phyloP scores from a whole-genome alignment of 1,284 basidiomycete species.

The Neotropicomus parvogracilis region DNA sequence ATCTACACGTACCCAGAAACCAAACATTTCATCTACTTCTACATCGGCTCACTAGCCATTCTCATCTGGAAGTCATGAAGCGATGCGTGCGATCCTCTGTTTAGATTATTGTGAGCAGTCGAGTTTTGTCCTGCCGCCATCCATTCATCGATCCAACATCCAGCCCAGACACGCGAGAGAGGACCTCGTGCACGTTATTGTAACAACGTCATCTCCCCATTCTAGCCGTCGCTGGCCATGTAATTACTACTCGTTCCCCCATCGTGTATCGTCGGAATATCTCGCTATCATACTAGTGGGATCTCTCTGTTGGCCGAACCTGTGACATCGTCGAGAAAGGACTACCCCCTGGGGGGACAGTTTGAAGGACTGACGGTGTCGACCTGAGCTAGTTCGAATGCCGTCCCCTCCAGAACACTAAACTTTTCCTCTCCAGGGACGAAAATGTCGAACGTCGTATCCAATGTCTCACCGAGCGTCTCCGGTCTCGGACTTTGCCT shows the following conservation, averaged over 20 bases:
- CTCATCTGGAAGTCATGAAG: conserved; percentile 91
- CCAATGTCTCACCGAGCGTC: too few species aligned
- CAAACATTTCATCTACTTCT: conserved; percentile 97
- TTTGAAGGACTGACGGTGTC: too few species aligned
- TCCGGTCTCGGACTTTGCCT: too few species aligned
- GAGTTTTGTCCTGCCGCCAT: not conserved
- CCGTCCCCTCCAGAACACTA: too few species aligned
- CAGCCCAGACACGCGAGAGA: conserved; percentile 19
- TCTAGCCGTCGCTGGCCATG: conserved; percentile 17
- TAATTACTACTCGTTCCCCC: conserved; percentile 21
- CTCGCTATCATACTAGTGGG: conserved; percentile 8
- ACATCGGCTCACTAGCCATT: conserved; percentile 84
- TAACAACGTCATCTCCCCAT: conserved; percentile 20
- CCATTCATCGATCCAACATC: conserved; percentile 1
- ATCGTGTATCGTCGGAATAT: conserved; percentile 21
- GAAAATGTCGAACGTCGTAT: too few species aligned
- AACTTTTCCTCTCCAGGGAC: too few species aligned
- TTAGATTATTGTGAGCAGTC: conserved; percentile 29
- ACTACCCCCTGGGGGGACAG: too few species aligned
- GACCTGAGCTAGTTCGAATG: too few species aligned
- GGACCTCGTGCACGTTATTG: conserved; percentile 24
- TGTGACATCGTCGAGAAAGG: too few species aligned
- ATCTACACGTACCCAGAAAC: conserved; percentile 60
- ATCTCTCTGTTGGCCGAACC: too few species aligned
- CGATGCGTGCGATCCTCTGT: conserved; percentile 9